Evolutionary conservation across 1,139 yeast species (phyloP).

Genomic region (Suhomyces choctaworum): DNA sequence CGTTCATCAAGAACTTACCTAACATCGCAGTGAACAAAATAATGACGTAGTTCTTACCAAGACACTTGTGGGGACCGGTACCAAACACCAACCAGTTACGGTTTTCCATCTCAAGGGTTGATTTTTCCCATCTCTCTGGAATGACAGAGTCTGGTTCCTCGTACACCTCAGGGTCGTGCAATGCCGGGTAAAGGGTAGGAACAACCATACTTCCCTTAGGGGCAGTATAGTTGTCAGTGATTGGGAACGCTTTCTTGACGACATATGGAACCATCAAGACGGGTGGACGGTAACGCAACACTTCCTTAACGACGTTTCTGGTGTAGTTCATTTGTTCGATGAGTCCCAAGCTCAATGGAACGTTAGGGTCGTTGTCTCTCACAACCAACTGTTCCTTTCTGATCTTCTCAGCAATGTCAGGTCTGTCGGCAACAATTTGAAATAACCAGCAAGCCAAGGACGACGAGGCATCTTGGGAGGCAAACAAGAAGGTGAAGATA

Average conservation of each 20-base stretch:
- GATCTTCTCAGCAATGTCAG: slow-evolving; percentile 79
- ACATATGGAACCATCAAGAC: slow-evolving; percentile 97
- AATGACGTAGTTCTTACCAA: slow-evolving; percentile 92
- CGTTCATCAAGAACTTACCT: slow-evolving; percentile 80
- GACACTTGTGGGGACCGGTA: slow-evolving; percentile 93
- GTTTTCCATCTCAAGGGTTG: slow-evolving; percentile 55
- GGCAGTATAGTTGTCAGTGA: slow-evolving; percentile 78
- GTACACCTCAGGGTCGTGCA: slow-evolving; percentile 96
- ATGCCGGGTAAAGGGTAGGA: slow-evolving; percentile 91
- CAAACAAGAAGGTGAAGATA: slow-evolving; percentile 91
- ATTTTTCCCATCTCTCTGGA: slow-evolving; percentile 87
- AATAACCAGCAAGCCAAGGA: slow-evolving; percentile 98
- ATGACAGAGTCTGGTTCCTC: slow-evolving; percentile 90
- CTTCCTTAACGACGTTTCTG: slow-evolving; percentile 84
- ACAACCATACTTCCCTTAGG: slow-evolving; percentile 98
- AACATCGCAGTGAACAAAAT: slow-evolving; percentile 85
- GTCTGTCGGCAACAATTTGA: slow-evolving; percentile 93
- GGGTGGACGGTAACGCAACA: slow-evolving; percentile 94
- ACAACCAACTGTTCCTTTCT: slow-evolving; percentile 89
- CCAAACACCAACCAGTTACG: slow-evolving; percentile 97
- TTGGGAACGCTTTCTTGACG: slow-evolving; percentile 81
- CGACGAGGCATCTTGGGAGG: slow-evolving; percentile 97
- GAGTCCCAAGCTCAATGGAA: slow-evolving; percentile 64
- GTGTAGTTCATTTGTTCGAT: slow-evolving; percentile 88
- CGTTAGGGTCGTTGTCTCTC: slow-evolving; percentile 71